Base-by-base conservation (phyloP, 331 rosid genomes). In the Malus hybrid region DNA sequence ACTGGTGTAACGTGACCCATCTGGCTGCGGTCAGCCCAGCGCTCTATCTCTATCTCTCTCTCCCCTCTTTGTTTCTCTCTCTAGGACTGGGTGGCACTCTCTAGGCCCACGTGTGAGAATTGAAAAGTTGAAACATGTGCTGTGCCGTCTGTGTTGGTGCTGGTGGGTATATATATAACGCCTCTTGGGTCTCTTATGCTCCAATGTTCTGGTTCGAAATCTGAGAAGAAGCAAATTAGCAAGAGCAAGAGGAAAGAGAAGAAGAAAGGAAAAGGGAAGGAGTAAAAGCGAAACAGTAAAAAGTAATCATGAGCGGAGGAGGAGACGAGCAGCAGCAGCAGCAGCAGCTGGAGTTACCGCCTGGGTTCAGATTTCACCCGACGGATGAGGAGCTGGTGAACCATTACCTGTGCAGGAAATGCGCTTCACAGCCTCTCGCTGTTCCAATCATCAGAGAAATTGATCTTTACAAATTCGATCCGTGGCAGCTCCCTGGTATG, bases 351-450 rank as follows among this genome's bases (percentile, higher is more conserved):
- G 90, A 84, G 12, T 82, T 92, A 20, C 97, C 99, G 2, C 96
- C 97, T 1, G 97, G 99, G 1, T 94, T 94, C 88, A 87, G 97
- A 80, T 94, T 94, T 70, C 99, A 92, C 75, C 99, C 97, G 1
- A 92, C 99, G 0, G 99, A 94, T 54, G 99, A 92, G 28, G 99
- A 92, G 65, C 54, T 94, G 3, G 97, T 94, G 27, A 92, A 70
- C 74, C 96, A 92, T 65, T 94, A 94, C 77, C 54, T 94, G 76
- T 83, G 89, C 59, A 81, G 81, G 54, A 93, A 91, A 81, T 91
- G 96, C 63, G 87, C 96, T 11, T n/a, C 92, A 3, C 90, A 85
- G 4, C 73, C 95, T 5, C 77, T 94, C 31, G 59, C 91, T 5
- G 97, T 79, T 75, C 93, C 97, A 5, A 89, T 94, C 36, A 89